Base-by-base conservation (phyloP, 352 stramenopile genomes). In the Phytophthora ramorum region DNA sequence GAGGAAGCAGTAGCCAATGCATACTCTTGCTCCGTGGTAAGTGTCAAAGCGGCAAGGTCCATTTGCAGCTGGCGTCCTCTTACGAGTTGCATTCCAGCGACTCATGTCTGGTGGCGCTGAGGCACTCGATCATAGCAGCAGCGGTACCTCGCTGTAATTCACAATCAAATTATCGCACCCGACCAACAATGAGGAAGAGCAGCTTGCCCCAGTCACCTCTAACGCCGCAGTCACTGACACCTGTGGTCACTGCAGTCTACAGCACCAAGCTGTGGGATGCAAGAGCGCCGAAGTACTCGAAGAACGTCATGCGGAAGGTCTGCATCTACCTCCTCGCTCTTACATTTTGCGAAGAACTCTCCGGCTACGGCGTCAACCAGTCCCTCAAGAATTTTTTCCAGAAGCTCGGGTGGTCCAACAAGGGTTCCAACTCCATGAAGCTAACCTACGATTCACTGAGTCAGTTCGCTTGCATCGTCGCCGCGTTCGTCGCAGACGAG, bases 341-440 rank as follows among this genome's bases (percentile, higher is more conserved):
- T 2, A 62, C 51, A 0, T 61, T 68, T 12, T 75, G 67, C 30
- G 59, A 75, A 62, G 78, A 90, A 41, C 61, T 90, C 17, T 69
- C 81, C n/a, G 76, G 72, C 49, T 89, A 78, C 50, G 76, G 70
- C 16, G 80, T 89, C 63, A 81, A 78, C 61, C 78, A 87, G 56
- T 78, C 73, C 2, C 73, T 87, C 43, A 82, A 83, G 52, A 87
- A 89, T 66, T 89, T 89, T 38, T 86, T 89, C 59, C 59, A 80
- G 59, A 81, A 71, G 43, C 60, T 91, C 16, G 76, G 73, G 34
- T 91, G 77, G 79, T 76, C 68, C 13, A 85, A 74, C 63, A 59
- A 73, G 22, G 80, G 81, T n/a, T 87, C 76, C 20, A 73, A 79
- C 22, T 80, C 63, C 34, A 82, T 91, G 78, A 89, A 89, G 60